Base-by-base conservation (phyloP, 176 grass and related monocot species). In the Calamus simplicifolius region DNA sequence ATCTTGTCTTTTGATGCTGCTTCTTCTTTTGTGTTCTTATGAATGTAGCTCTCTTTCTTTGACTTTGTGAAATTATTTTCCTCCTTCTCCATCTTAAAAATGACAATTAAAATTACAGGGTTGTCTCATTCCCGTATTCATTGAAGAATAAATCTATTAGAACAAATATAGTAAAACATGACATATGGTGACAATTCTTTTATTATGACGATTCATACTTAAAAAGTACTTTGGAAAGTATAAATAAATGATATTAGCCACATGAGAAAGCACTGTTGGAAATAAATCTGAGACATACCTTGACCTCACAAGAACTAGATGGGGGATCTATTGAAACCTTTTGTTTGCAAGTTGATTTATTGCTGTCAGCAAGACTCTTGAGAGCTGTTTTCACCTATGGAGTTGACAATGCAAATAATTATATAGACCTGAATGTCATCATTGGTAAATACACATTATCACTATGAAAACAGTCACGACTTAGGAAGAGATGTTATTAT, bases 341-440 rank as follows among this genome's bases (percentile, higher is more conserved):
- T 63, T 79, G 77, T 85, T 89, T 92, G 2, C 82, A 82, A 72
- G 92, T 90, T 49, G 87, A 92, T 84, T 88, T 98, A n/a, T 75
- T 78, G 63, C 56, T 57, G 57, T 80, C 78, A 59, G 10, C 60
- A 57, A 70, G 65, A 81, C 75, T 64, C 66, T 92, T 92, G 29
- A 85, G 73, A 92, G 69, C 67, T 30, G 70, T 63, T 78, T 85
- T 98, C 25, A 83, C 81, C 93, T 98, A 72, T 61, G 18, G 10
- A 38, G 2, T 54, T 67, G 7, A 35, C 31, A 35, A 35, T 35
- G 8, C 31, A 35, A 35, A 35, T 7, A 35, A 35, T 35, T 35
- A 7, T 35, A 35, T 35, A 35, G 31, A 35, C 31, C 6, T 35
- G 6, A 35, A 35, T 35, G 8, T 8, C 5, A 35, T 35, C 5